These are phyloP conservation scores for Lindgomyces ingoldianus DNA, from an alignment of 495 filamentous ascomycete species.

Conservation along the genomic window DNA sequence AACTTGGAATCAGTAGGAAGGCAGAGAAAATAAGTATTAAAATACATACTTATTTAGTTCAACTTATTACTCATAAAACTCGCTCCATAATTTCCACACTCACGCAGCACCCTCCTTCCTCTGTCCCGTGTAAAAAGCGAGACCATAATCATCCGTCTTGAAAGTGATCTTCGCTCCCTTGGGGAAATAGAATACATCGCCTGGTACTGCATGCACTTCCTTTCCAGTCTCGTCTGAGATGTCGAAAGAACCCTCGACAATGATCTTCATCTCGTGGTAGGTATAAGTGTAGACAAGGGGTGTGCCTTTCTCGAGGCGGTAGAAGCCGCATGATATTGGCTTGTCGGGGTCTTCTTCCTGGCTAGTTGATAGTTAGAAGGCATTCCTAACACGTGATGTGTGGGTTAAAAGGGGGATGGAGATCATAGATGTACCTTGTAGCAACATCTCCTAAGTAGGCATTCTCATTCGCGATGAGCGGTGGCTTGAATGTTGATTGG, in stretches of 20 bases:
- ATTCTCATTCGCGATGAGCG: slow-evolving; percentile 73
- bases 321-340: slow-evolving; percentile 70
- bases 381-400: neutral
- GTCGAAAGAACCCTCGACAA: slow-evolving; percentile 73
- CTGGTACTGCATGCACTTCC: slow-evolving; percentile 64
- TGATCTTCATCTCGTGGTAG: slow-evolving; percentile 81
- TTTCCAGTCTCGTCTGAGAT: slow-evolving; percentile 71
- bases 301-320: slow-evolving; percentile 53
- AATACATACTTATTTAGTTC: no score
- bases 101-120: slow-evolving; percentile 42
- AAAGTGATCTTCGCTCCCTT: slow-evolving; percentile 79
- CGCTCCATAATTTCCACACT: neutral
- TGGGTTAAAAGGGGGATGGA: neutral
- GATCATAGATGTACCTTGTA: slow-evolving; percentile 50
- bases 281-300: slow-evolving; percentile 51
- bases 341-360: slow-evolving; percentile 60
- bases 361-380: slow-evolving; percentile 39
- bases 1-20: no score
- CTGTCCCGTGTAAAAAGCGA: slow-evolving; percentile 63
- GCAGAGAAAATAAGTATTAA: no score
- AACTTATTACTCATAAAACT: no score
- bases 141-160: slow-evolving; percentile 66
- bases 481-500: slow-evolving; percentile 66
- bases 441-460: slow-evolving; percentile 69
- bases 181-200: slow-evolving; percentile 78